A percentile compares a stretch with the other conserved stretches of the same genome.
phyloP scores from a whole-genome alignment of 306 rosid genomes.

The Vicia sativa region DNA sequence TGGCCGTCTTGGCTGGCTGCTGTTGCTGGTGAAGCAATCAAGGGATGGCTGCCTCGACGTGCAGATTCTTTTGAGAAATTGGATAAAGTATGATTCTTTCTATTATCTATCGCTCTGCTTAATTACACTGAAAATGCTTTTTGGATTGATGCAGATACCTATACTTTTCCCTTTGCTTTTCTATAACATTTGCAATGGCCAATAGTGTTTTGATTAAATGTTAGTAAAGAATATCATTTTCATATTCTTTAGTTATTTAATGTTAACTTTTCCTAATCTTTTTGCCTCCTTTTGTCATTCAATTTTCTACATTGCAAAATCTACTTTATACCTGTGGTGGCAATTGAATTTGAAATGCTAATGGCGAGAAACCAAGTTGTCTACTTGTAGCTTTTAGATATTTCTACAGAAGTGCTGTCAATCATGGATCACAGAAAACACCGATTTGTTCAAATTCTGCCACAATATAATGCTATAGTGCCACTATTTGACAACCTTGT shows the following conservation, averaged over 20 bases:
- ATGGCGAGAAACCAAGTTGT: conserved; percentile 4
- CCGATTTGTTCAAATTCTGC: background rate
- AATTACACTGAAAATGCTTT: conserved; percentile 31
- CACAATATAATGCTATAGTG: background rate
- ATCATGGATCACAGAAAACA: background rate
- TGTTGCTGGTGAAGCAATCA: conserved; percentile 97
- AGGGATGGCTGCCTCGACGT: conserved; percentile 92
- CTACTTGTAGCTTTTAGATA: background rate
- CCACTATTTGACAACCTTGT: background rate
- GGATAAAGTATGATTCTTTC: conserved; percentile 77
- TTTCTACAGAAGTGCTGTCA: background rate
- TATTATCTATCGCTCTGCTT: conserved; percentile 25
- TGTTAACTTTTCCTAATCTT: conserved; percentile 10
- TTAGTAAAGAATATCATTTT: background rate
- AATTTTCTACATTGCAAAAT: background rate
- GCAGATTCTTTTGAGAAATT: conserved; percentile 97
- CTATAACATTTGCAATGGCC: conserved; percentile 16
- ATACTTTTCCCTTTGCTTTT: background rate
- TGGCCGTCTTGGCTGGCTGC: conserved; percentile 98
- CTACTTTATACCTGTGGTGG: background rate
- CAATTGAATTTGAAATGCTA: conserved; percentile 14
- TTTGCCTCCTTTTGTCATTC: background rate
- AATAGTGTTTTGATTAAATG: conserved; percentile 24
- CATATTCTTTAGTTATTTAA: background rate
- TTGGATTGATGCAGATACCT: conserved; percentile 25